phyloP scores from a whole-genome alignment of 805 yeast genomes.

The Ogataea methylovora region DNA sequence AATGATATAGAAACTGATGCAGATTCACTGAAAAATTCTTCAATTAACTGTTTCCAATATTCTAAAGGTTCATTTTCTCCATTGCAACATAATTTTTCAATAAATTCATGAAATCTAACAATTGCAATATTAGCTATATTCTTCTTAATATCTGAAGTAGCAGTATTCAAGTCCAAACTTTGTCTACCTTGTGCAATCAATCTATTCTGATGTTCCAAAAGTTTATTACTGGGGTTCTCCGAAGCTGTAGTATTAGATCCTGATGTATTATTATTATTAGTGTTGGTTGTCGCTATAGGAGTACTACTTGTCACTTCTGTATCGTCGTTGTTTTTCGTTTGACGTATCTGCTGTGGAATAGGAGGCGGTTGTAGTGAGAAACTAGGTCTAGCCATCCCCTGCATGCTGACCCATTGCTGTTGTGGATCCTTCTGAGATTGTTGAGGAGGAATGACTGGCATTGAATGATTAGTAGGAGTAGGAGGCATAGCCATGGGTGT shows the following conservation, averaged over 20 bases:
- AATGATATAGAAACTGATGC: slow-evolving; percentile 41
- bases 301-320: no score
- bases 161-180: slow-evolving; percentile 7
- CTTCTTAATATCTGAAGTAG: slow-evolving; percentile 18
- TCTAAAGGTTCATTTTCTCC: slow-evolving; percentile 35
- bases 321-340: no score
- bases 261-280: no score
- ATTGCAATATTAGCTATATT: slow-evolving; percentile 42
- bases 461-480: slow-evolving; percentile 5
- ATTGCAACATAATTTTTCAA: slow-evolving; percentile 37
- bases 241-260: no score
- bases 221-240: no score
- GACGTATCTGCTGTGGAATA: slow-evolving; percentile 8
- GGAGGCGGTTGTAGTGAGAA: slow-evolving; percentile 14
- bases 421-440: not conserved
- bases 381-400: slow-evolving; percentile 17
- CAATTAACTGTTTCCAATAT: slow-evolving; percentile 43
- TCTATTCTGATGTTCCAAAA: no score
- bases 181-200: slow-evolving; percentile 4
- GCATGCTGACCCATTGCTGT: not conserved
- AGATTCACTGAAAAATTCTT: slow-evolving; percentile 45
- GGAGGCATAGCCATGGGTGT: slow-evolving; percentile 15
- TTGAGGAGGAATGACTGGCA: not conserved
- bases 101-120: slow-evolving; percentile 39
- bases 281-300: no score